Base-by-base conservation (phyloP, 2,329 filamentous ascomycete species). In the Salinomyces thailandicus region DNA sequence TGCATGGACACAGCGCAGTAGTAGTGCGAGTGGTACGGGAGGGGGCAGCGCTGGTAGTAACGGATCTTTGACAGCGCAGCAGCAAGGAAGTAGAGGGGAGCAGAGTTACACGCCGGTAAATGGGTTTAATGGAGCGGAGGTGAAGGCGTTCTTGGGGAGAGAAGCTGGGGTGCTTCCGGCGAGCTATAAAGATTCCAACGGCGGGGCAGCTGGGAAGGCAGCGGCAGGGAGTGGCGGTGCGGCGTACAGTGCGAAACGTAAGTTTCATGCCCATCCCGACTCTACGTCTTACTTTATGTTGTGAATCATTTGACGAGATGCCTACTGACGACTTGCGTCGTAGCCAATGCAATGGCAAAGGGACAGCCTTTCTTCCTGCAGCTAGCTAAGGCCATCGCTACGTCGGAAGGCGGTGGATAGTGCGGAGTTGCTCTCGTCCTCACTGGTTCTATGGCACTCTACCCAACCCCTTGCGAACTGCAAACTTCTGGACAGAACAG, bases 311-410 rank as follows among this genome's bases (percentile, higher is more conserved):
- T n/a, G n/a, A 17, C 31, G 16, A 31, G 9, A 5, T 13, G 17
- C 7, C 9, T 16, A 22, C 9, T 29, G 27, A 30, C 9, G 14
- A n/a, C n/a, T n/a, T n/a, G 9, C 14, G 12, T 8, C 18, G 7
- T 20, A 45, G 50, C 50, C 18, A 50, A 62, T 42, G 48, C 58
- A n/a, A 64, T 65, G 62, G 62, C 63, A 12, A 62, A 55, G 22
- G 60, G 61, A 18, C 61, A 65, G 44, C 56, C 62, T 41, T 67
- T 68, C 52, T 63, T 64, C 48, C 57, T 54, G 14, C 59, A 64
- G 39, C 55, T 68, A 32, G 61, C 61, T 46, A 67, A 67, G 59
- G 62, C 66, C 50, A 50, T 67, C 16, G 54, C 52, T 7, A 53
- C 46, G 19, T 48, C 65, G 33, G 61, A 66, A 41, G 44, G 41